Conservation (phyloP, 1,284 basidiomycete species). For the Leucoagaricus sp. region DNA sequence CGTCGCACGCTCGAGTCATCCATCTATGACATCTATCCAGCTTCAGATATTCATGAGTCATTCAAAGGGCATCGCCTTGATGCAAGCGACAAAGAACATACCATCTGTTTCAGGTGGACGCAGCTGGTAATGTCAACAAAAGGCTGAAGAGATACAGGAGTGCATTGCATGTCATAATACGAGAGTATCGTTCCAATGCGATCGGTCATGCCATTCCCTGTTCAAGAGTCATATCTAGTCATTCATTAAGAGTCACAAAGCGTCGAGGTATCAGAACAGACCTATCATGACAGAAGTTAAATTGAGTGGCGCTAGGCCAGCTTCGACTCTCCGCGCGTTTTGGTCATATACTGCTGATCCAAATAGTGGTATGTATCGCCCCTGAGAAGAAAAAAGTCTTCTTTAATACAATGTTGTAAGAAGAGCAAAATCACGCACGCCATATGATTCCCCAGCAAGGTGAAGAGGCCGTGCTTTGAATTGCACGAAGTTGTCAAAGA, state of each 20-base stretch:
- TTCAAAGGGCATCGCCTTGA: not conserved
- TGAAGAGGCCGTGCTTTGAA: constrained; percentile 71
- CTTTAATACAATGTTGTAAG: not conserved
- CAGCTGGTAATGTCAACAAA: too few relatives aligned
- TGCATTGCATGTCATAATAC: constrained; percentile 52
- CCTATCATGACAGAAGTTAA: constrained; percentile 84
- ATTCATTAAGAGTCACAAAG: too few relatives aligned
- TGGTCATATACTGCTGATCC: constrained; percentile 81
- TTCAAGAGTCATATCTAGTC: too few relatives aligned
- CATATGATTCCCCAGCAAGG: constrained; percentile 77
- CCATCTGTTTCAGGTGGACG: constrained; percentile 50
- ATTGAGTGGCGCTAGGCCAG: constrained; percentile 74
- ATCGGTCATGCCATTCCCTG: constrained; percentile 62
- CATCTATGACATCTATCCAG: constrained; percentile 43
- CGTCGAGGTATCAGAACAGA: too few relatives aligned
- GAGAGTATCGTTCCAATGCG: constrained; percentile 40
- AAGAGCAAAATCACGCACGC: constrained; percentile 35
- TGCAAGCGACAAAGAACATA: constrained; percentile 24
- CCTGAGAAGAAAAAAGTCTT: constrained; percentile 40
- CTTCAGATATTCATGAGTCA: constrained; percentile 26
- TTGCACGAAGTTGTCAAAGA: constrained; percentile 71
- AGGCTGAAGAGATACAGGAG: constrained; percentile 49
- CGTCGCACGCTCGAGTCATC: constrained; percentile 46
- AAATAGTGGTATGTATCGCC: constrained; percentile 83
- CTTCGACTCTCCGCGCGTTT: constrained; percentile 60